Evolutionary conservation across 805 yeast species (phyloP), one percentile per base, ranked within the genome.

Genomic region (Dipodascus albidus): DNA sequence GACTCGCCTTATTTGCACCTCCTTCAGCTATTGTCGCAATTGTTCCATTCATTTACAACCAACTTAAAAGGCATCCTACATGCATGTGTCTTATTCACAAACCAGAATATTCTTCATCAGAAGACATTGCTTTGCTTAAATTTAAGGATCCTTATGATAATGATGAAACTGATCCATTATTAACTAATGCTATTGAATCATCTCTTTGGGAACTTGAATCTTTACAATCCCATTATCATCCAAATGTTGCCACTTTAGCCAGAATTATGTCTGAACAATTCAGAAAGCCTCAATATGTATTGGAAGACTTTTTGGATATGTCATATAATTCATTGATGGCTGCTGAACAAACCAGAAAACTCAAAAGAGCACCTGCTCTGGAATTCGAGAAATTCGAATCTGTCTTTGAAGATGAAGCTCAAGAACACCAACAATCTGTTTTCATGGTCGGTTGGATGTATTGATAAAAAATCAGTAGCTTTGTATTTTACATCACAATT

Each of bases 271-370:
- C 82, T 19, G 96, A 93, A 68, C 96, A 96, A 2, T 91, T 89
- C 71, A 79, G 83, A 64, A 93, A 93, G 66, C 82, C 85, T 54
- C 79, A 79, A 60, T 93, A 93, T 67, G 86, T 86, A 66, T 74
- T 93, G 75, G 99, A 93, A 66, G 98, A 93, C 65, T 93, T 93
- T 72, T 70, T 93, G 62, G 96, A 90, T 67, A 91, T 96, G 87
- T 81, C 83, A 54, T 93, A 90, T 65, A 73, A 76, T 72, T 85
- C 60, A 66, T 74, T 87, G 64, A 83, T 83, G 60, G 64, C 60
- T 50, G 79, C 82, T 3, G 81, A 83, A 60, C 52, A 60, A 51
- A 55, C 54, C 9, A 62, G 72, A 44, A 61, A 58, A 42, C 63
- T 70, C 38, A 61, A 67, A 51, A 58, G 59, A 9, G 62, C 59